phyloP scores from a whole-genome alignment of 495 filamentous ascomycete genomes.

The Aspergillus wentii region DNA sequence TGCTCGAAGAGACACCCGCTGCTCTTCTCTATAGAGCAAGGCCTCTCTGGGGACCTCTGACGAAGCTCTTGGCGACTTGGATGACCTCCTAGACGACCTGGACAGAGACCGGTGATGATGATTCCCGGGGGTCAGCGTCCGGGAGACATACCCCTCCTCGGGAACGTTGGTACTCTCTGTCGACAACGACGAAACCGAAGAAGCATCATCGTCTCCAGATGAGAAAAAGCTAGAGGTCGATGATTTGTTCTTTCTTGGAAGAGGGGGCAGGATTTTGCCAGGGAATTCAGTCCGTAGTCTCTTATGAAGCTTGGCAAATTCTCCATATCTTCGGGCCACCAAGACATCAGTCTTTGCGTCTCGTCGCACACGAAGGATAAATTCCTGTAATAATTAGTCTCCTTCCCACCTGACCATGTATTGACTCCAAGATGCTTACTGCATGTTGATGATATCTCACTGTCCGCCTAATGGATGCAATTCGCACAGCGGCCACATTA shows the following conservation, averaged over 20 bases:
- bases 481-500: constrained; percentile 88
- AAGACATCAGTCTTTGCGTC: constrained; percentile 66
- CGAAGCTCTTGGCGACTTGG: constrained; percentile 47
- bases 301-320: constrained; percentile 77
- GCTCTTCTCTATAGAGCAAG: constrained; percentile 79
- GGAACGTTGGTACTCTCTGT: constrained; percentile 44
- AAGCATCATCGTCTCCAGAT: constrained; percentile 62
- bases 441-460: constrained; percentile 89
- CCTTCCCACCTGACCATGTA: background rate
- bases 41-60: constrained; percentile 39
- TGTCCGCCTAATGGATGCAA: constrained; percentile 75
- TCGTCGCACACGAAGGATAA: constrained; percentile 76
- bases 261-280: constrained; percentile 79
- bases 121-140: constrained; percentile 18
- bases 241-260: constrained; percentile 86
- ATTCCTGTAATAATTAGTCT: constrained; percentile 57
- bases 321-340: constrained; percentile 81
- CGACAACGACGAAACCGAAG: constrained; percentile 72
- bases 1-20: constrained; percentile 85
- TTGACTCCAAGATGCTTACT: constrained; percentile 40
- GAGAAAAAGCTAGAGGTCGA: constrained; percentile 53
- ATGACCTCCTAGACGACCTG: constrained; percentile 26
- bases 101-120: constrained; percentile 32
- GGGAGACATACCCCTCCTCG: constrained; percentile 30
- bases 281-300: constrained; percentile 79